Evolutionary conservation across 305 asterid genomes (phyloP).

Genomic region (Plantago rigida): DNA sequence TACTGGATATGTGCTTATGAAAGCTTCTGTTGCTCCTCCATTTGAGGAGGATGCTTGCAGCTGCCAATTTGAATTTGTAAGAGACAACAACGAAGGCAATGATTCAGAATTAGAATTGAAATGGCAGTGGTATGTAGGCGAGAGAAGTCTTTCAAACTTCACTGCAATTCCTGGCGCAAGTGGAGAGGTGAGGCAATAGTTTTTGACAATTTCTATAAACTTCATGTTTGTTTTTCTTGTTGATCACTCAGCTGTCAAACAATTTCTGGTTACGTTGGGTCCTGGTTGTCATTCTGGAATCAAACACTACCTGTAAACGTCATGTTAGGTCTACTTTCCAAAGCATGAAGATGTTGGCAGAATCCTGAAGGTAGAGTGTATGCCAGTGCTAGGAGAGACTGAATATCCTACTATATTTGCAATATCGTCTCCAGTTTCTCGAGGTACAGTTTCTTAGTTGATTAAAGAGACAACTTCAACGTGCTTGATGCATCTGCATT

Average conservation of each 20-base stretch:
- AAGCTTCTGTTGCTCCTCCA: conserved; percentile 67
- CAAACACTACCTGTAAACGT: conserved; percentile 7
- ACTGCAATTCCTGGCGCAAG: conserved; percentile 59
- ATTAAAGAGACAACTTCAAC: conserved; percentile 6
- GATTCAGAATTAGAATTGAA: conserved; percentile 49
- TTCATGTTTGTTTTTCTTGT: conserved; percentile 9
- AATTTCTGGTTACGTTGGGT: not conserved
- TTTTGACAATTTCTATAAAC: conserved; percentile 23
- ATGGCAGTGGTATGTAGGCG: conserved; percentile 87
- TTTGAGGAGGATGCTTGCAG: conserved; percentile 88
- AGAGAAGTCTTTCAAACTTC: conserved; percentile 63
- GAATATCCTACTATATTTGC: conserved; percentile 66
- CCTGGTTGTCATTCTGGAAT: not conserved
- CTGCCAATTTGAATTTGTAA: conserved; percentile 81
- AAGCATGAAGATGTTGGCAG: conserved; percentile 63
- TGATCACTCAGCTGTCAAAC: conserved; percentile 6
- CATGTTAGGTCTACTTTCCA: conserved; percentile 72
- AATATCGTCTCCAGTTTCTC: conserved; percentile 78
- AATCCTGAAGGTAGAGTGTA: conserved; percentile 84
- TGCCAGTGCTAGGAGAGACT: conserved; percentile 58
- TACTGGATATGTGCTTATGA: conserved; percentile 63
- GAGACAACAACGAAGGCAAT: conserved; percentile 45
- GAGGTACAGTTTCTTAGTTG: conserved; percentile 47
- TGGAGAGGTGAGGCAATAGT: conserved; percentile 54
- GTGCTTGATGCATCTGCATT: conserved; percentile 11